Evolutionary conservation across 78 protist species (phyloP).

Genomic region (Polysphondylium violaceum): DNA sequence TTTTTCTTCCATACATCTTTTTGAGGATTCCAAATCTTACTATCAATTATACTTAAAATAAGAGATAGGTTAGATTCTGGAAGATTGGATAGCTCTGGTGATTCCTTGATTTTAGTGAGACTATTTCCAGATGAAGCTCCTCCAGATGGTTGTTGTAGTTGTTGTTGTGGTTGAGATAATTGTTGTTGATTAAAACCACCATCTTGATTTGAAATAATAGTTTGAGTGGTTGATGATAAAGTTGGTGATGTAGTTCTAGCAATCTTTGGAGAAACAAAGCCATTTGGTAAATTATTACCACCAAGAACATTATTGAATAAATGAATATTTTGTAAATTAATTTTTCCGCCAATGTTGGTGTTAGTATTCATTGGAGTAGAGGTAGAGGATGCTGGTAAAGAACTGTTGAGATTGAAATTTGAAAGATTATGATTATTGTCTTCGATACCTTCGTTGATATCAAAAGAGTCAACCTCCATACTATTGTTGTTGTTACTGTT

Average conservation of each 20-base stretch:
- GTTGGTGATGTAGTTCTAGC: conserved; percentile 23
- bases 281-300: conserved; percentile 27
- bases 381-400: background rate
- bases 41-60: conserved; percentile 50
- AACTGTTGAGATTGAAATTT: background rate
- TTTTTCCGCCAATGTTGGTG: background rate
- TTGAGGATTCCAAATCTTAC: conserved; percentile 35
- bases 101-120: conserved; percentile 2
- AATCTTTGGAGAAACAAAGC: conserved; percentile 47
- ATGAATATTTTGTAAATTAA: too few relatives aligned
- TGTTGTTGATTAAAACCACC: background rate
- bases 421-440: background rate
- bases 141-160: background rate
- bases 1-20: conserved; percentile 65
- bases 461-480: conserved; percentile 31
- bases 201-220: background rate
- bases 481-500: background rate
- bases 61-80: conserved; percentile 49
- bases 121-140: background rate
- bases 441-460: conserved; percentile 7
- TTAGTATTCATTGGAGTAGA: background rate
- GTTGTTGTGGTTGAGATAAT: background rate
- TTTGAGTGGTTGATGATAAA: background rate
- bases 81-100: conserved; percentile 40
- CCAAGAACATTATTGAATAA: too few relatives aligned